These are phyloP conservation scores for Triadica sebifera DNA, from an alignment of 345 rosid genomes.

Conservation along the genomic window DNA sequence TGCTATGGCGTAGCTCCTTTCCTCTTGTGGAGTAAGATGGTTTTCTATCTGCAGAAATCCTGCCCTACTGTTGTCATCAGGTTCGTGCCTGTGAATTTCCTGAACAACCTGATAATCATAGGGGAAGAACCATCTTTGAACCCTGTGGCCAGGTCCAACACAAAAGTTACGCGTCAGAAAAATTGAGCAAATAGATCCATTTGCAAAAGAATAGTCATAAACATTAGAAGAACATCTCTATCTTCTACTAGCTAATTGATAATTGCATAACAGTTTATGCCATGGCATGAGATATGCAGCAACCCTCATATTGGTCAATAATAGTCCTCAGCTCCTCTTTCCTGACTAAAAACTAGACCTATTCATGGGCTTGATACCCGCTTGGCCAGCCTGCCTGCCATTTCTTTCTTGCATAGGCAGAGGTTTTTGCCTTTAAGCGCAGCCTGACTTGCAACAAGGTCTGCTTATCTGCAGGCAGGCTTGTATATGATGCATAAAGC, in stretches of 20 bases:
- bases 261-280: background rate
- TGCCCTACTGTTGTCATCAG: constrained; percentile 43
- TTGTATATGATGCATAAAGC: no score
- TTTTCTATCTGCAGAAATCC: constrained; percentile 50
- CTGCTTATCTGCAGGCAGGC: no score
- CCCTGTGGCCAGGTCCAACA: constrained; percentile 37
- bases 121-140: constrained; percentile 94
- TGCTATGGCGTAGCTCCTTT: constrained; percentile 77
- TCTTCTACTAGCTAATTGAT: background rate
- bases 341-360: background rate
- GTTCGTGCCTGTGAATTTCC: constrained; percentile 78
- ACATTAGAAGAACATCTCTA: no score
- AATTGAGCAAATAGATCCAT: background rate
- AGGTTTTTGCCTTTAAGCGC: no score
- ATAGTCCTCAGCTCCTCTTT: background rate
- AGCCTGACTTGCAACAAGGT: no score
- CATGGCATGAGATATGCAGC: no score
- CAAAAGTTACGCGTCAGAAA: background rate
- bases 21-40: constrained; percentile 71
- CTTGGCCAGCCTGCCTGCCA: no score
- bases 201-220: background rate
- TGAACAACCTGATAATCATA: constrained; percentile 92
- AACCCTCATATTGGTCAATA: background rate
- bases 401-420: no score
- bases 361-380: no score